Base-by-base conservation (phyloP, 306 rosid genomes). In the Inga leiocalycina region DNA sequence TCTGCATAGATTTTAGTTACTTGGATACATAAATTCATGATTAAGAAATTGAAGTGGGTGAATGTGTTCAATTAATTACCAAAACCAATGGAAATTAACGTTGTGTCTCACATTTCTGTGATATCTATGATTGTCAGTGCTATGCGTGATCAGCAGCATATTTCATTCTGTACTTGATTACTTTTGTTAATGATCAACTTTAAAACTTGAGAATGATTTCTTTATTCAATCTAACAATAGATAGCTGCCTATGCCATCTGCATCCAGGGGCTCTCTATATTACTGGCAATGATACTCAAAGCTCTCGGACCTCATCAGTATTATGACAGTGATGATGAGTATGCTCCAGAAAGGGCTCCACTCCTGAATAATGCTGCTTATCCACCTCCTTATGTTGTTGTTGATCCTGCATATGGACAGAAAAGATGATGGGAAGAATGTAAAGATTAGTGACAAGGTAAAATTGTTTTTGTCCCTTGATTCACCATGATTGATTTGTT, bases 251-350 rank as follows among this genome's bases (percentile, higher is more conserved):
- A 19, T 78, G 77, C 77, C 77, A 13, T 79, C 79, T 64, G 32
- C 56, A 62, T 1, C 51, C 91, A 93, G 97, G 94, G 94, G 30
- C 77, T 93, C 78, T 88, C 95, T 51, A 79, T 93, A 41, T 81
- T 95, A 78, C 80, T 95, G 88, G 92, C 97, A 84, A 91, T 89
- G 93, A 70, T 91, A 81, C 92, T 93, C 78, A 95, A 91, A 83
- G 97, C 92, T 69, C 92, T 90, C 35, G 95, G 98, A 81, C 91
- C 94, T 0, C 91, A 85, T 88, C 92, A 75, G 72, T 82, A 81
- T 77, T 90, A 93, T 77, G 97, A 95, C 32, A 91, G 95, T 69
- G 97, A 91, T 71, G 95, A 95, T 54, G 98, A 95, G 3, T 86
- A 90, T 87, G 51, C 66, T 73, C 72, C 95, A 16, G 97, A 86